Evolutionary conservation across 305 asterid genomes (phyloP), one percentile per base, ranked within the genome.

Genomic region (Petunia hybrid): DNA sequence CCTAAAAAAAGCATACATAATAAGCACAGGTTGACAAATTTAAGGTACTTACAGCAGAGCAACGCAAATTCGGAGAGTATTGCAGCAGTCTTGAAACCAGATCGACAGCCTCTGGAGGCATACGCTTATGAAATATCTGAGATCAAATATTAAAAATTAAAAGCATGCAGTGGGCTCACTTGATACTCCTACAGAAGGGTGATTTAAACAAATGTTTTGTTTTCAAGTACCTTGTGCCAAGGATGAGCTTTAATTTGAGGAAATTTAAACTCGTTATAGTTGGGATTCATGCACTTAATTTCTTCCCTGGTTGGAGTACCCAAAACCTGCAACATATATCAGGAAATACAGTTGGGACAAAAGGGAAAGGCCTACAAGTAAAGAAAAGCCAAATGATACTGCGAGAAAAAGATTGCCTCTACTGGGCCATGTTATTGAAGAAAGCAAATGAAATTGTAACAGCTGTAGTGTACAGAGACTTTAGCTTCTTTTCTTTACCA

Each of bases 21-120:
- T 22, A 22, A 22, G 31, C 31, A 22, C 1, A 38, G 31, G 51
- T 41, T 40, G 31, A 9, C 55, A 55, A 0, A 22, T n/a, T 70
- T 3, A 22, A 45, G 10, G 14, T 14, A 67, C 75, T 67, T 7
- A 67, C 75, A 41, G 78, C 56, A 41, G 78, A 6, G 57, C 55
- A 71, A 5, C 78, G 56, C 39, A 71, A 45, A 71, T 41, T 40
- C 10, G 78, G 78, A 41, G 78, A 71, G 36, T 71, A 71, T 71
- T 71, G 78, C 7, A 71, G 59, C 8, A 71, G 78, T 71, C 78
- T 66, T 66, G 74, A 66, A 66, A 66, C 74, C 6, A 66, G 74
- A 66, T 66, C 42, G 8, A 66, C 74, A 6, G 74, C 78, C 41
- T 71, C 56, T 4, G 78, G 57, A 13, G 78, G 78, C 56, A 46